A percentile compares a stretch with the other conserved stretches of the same genome.
phyloP scores from a whole-genome alignment of 148 eudicot genomes.

The Spergularia marina region DNA sequence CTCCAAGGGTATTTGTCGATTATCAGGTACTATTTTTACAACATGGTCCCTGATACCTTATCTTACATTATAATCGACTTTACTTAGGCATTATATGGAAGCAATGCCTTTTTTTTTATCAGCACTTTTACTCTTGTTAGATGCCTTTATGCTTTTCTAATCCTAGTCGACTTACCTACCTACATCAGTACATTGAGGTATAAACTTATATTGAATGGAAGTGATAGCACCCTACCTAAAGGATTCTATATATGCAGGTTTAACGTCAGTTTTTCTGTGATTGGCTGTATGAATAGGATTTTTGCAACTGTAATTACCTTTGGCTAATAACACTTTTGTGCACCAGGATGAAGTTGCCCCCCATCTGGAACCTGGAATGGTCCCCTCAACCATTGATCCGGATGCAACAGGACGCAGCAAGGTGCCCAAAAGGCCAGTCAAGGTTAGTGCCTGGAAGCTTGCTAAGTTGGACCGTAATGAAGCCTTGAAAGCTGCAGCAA shows the following conservation, averaged over 20 bases:
- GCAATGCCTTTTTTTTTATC: no score
- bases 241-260: neutral
- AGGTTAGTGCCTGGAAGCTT: slow-evolving; percentile 89
- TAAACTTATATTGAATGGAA: neutral
- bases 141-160: neutral
- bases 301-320: neutral
- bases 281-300: neutral
- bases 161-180: neutral
- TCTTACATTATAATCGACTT: neutral
- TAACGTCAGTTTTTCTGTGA: neutral
- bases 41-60: slow-evolving; percentile 4
- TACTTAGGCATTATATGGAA: neutral
- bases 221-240: neutral
- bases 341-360: slow-evolving; percentile 97
- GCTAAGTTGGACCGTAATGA: slow-evolving; percentile 82
- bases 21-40: slow-evolving; percentile 62
- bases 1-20: slow-evolving; percentile 93
- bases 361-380: slow-evolving; percentile 89
- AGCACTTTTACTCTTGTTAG: neutral
- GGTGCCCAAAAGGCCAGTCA: slow-evolving; percentile 62
- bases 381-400: slow-evolving; percentile 91
- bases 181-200: neutral
- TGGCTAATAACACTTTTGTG: slow-evolving; percentile 9
- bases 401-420: slow-evolving; percentile 62
- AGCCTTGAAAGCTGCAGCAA: slow-evolving; percentile 87